These are phyloP conservation scores for Trypanosoma cruzi DNA, from an alignment of 208 protist genomes.

Conservation along the genomic window DNA sequence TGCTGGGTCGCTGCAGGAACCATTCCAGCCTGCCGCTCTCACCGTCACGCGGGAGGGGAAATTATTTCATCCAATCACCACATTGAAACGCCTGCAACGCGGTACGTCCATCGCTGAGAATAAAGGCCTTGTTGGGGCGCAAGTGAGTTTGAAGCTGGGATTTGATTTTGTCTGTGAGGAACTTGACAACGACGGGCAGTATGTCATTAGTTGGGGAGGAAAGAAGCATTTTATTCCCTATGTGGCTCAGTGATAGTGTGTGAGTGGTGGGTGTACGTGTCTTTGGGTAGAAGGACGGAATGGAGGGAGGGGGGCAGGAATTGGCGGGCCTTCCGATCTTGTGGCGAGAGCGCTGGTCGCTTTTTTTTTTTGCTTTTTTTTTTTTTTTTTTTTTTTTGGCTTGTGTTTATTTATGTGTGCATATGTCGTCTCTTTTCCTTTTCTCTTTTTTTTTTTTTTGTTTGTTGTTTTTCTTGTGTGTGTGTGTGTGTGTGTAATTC, in stretches of 20 bases:
- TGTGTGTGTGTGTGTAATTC: background rate
- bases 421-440: background rate
- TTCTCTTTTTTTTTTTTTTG: slow-evolving; percentile 4
- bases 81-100: slow-evolving; percentile 2
- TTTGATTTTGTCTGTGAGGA: slow-evolving; percentile 43
- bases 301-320: no score
- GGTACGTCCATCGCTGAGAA: background rate
- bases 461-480: background rate
- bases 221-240: slow-evolving; percentile 26
- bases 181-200: slow-evolving; percentile 28
- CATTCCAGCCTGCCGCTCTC: slow-evolving; percentile 21
- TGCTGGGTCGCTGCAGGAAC: slow-evolving; percentile 26
- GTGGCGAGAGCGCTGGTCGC: background rate
- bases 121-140: slow-evolving; percentile 34
- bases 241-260: background rate
- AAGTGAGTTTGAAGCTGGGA: slow-evolving; percentile 35
- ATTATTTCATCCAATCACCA: slow-evolving; percentile 36
- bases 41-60: slow-evolving; percentile 32
- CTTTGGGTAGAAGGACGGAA: no score
- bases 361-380: background rate
- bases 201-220: slow-evolving; percentile 39
- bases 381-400: background rate
- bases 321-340: no score
- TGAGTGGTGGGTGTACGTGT: background rate
- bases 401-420: background rate